These are phyloP conservation scores for Cymbidium sinense DNA, from an alignment of 106 monocot genomes.

Conservation along the genomic window DNA sequence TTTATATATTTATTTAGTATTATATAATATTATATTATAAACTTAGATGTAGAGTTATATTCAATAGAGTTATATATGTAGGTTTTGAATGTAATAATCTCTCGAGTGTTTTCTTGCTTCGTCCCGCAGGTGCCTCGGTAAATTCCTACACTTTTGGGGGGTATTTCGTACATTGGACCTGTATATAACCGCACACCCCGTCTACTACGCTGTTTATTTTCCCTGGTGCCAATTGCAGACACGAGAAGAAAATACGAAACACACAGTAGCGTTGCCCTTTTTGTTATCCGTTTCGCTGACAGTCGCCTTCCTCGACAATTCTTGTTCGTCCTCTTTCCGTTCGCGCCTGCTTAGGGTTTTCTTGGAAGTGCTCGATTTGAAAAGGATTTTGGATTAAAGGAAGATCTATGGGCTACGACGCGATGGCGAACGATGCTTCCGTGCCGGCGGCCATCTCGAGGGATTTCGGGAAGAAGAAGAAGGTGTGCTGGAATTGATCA, in stretches of 20 bases:
- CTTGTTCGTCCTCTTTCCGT: no score
- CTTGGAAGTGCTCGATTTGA: neutral
- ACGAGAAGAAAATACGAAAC: neutral
- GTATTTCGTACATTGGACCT: neutral
- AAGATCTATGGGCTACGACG: slow-evolving; percentile 29
- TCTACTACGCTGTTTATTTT: neutral
- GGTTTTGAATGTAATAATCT: no score
- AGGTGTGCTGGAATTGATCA: slow-evolving; percentile 26
- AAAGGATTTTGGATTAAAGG: slow-evolving; percentile 1
- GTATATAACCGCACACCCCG: neutral
- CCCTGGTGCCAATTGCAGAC: neutral
- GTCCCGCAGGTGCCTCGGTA: no score
- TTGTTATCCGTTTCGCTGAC: slow-evolving; percentile 11
- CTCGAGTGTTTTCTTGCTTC: no score
- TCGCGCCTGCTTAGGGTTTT: slow-evolving; percentile 4
- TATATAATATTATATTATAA: no score
- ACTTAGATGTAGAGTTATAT: no score
- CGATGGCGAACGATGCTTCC: slow-evolving; percentile 15
- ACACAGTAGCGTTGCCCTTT: neutral
- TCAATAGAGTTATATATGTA: no score
- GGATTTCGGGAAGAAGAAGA: slow-evolving; percentile 56
- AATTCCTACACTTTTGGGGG: no score
- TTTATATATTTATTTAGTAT: no score
- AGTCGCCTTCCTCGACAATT: neutral
- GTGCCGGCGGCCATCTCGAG: slow-evolving; percentile 22